phyloP scores from a whole-genome alignment of 495 filamentous ascomycete species.

The Lineolata rhizophorae region DNA sequence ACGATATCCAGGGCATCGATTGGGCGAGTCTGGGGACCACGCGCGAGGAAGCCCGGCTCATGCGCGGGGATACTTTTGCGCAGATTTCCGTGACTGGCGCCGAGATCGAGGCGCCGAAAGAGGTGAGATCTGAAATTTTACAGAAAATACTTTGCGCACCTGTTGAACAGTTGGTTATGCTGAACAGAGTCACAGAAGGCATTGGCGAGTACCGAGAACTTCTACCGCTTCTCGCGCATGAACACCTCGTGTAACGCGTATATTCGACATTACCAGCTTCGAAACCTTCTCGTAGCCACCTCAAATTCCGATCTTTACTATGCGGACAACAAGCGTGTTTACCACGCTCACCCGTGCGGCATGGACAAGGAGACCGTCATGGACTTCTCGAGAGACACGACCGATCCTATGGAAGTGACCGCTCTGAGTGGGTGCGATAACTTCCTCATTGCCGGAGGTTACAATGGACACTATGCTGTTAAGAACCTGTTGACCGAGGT shows the following conservation, averaged over 20 bases:
- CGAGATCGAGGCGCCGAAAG: too few species aligned
- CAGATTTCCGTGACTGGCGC: background rate
- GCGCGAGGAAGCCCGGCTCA: slow-evolving; percentile 30
- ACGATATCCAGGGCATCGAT: slow-evolving; percentile 60
- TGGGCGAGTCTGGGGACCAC: slow-evolving; percentile 45
- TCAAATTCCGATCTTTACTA: slow-evolving; percentile 63
- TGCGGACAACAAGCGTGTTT: slow-evolving; percentile 35
- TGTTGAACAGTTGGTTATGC: background rate
- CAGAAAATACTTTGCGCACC: too few species aligned
- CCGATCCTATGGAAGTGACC: too few species aligned
- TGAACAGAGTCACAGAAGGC: background rate
- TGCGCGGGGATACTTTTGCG: slow-evolving; percentile 23
- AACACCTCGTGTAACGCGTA: slow-evolving; percentile 38
- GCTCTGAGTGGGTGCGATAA: too few species aligned
- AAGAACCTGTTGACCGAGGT: too few species aligned
- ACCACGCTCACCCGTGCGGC: slow-evolving; percentile 27
- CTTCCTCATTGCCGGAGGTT: too few species aligned
- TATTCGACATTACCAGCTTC: slow-evolving; percentile 72
- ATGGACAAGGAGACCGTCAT: slow-evolving; percentile 23
- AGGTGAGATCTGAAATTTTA: too few species aligned
- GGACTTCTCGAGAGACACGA: slow-evolving; percentile 29
- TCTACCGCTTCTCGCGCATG: slow-evolving; percentile 52
- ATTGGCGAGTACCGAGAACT: slow-evolving; percentile 26
- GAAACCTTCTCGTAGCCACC: slow-evolving; percentile 55
- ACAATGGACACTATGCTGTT: too few species aligned